These are phyloP conservation scores for Penicillium alfredii DNA, from an alignment of 495 filamentous ascomycete genomes.

Conservation along the genomic window DNA sequence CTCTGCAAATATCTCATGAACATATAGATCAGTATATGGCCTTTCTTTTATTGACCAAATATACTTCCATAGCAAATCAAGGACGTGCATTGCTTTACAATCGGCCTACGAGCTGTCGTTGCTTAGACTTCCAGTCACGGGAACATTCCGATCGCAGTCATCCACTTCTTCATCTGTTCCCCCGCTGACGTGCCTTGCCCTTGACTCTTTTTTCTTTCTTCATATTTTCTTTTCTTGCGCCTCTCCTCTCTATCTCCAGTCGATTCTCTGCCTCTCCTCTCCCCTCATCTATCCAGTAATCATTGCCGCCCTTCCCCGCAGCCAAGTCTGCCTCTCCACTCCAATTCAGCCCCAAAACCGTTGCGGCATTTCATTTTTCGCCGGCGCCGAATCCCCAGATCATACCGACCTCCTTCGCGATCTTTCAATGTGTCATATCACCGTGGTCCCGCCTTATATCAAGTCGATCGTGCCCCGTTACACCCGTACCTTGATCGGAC, in stretches of 20 bases:
- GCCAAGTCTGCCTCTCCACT: conserved; percentile 21
- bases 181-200: conserved; percentile 6
- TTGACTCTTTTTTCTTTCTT: background rate
- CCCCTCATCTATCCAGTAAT: conserved; percentile 3
- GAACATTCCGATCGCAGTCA: conserved; percentile 21
- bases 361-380: conserved; percentile 23
- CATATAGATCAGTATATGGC: too few relatives aligned
- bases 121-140: conserved; percentile 25
- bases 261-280: background rate
- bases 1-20: too few relatives aligned
- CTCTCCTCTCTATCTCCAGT: background rate
- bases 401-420: conserved; percentile 1
- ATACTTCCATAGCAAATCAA: too few relatives aligned
- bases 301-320: conserved; percentile 24
- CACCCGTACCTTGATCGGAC: conserved; percentile 18
- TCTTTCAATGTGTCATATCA: conserved; percentile 25
- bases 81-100: too few relatives aligned
- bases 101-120: conserved; percentile 13
- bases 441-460: conserved; percentile 8
- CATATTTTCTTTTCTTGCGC: too few relatives aligned
- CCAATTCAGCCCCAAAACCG: conserved; percentile 19
- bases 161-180: conserved; percentile 6
- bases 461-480: conserved; percentile 25
- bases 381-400: conserved; percentile 8
- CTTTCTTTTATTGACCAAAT: too few relatives aligned